Evolutionary conservation across 352 stramenopile genomes (phyloP).

Genomic region (Phytophthora hibernalis): DNA sequence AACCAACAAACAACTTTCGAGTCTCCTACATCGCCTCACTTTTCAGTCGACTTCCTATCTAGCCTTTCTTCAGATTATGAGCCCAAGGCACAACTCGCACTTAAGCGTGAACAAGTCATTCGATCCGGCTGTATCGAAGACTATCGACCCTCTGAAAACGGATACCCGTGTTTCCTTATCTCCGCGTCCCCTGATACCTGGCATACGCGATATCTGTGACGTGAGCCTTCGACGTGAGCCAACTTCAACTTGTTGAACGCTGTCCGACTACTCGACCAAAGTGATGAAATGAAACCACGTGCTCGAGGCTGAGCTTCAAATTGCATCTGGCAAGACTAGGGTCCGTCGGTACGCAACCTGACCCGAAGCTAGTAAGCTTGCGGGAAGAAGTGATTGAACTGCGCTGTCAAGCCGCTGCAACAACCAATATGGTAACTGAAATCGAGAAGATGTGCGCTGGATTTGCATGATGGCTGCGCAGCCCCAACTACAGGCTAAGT

Average conservation of each 20-base stretch:
- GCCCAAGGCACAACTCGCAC: neutral
- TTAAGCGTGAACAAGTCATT: neutral
- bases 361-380: neutral
- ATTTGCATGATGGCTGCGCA: conserved; percentile 7
- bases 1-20: neutral
- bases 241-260: conserved; percentile 2
- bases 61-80: neutral
- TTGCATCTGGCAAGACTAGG: neutral
- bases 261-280: neutral
- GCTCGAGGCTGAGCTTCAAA: neutral
- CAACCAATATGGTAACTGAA: neutral
- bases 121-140: neutral
- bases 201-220: neutral
- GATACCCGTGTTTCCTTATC: neutral
- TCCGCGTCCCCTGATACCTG: neutral
- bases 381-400: neutral
- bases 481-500: neutral
- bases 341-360: neutral
- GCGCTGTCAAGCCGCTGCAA: neutral
- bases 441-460: neutral
- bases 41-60: neutral
- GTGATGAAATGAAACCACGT: neutral
- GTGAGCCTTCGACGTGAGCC: neutral
- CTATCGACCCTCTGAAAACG: neutral
- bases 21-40: neutral